phyloP scores from a whole-genome alignment of 2,329 filamentous ascomycete genomes.

The Aspergillus felis region DNA sequence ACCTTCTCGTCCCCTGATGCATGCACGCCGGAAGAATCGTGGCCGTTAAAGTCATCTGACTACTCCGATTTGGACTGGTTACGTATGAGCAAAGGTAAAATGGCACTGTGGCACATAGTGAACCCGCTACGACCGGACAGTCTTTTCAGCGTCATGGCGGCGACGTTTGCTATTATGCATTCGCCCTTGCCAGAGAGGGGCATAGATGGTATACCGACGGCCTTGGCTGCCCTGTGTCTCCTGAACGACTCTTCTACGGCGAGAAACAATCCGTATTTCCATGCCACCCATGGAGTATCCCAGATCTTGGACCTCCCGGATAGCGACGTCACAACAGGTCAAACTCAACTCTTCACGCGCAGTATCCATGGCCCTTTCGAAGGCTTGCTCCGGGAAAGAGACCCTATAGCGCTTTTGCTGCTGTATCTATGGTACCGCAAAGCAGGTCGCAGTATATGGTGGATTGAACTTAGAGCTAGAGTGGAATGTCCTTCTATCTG shows the following conservation, averaged over 20 bases:
- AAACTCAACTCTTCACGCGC: slow-evolving; percentile 32
- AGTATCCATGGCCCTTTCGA: slow-evolving; percentile 34
- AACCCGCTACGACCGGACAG: slow-evolving; percentile 49
- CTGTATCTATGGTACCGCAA: slow-evolving; percentile 45
- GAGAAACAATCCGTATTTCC: slow-evolving; percentile 37
- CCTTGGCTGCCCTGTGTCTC: slow-evolving; percentile 20
- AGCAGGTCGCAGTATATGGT: slow-evolving; percentile 41
- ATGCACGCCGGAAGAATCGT: slow-evolving; percentile 44
- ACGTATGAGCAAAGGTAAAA: slow-evolving; percentile 54
- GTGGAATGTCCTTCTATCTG: slow-evolving; percentile 44
- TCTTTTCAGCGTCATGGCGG: slow-evolving; percentile 38
- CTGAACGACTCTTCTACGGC: slow-evolving; percentile 30
- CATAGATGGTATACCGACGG: slow-evolving; percentile 16
- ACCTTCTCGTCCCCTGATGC: slow-evolving; percentile 41
- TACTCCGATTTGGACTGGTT: slow-evolving; percentile 56
- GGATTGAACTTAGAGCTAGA: slow-evolving; percentile 40
- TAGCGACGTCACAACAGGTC: slow-evolving; percentile 16
- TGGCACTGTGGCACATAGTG: slow-evolving; percentile 49
- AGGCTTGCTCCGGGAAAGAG: slow-evolving; percentile 27
- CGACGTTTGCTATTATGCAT: slow-evolving; percentile 35
- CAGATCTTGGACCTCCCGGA: slow-evolving; percentile 28
- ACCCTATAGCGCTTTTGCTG: slow-evolving; percentile 39
- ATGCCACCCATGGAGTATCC: slow-evolving; percentile 36
- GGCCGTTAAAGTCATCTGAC: slow-evolving; percentile 50
- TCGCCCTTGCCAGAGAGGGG: slow-evolving; percentile 27